phyloP scores from a whole-genome alignment of 192 early-diverging fungal genomes.

The Backusella westeae region DNA sequence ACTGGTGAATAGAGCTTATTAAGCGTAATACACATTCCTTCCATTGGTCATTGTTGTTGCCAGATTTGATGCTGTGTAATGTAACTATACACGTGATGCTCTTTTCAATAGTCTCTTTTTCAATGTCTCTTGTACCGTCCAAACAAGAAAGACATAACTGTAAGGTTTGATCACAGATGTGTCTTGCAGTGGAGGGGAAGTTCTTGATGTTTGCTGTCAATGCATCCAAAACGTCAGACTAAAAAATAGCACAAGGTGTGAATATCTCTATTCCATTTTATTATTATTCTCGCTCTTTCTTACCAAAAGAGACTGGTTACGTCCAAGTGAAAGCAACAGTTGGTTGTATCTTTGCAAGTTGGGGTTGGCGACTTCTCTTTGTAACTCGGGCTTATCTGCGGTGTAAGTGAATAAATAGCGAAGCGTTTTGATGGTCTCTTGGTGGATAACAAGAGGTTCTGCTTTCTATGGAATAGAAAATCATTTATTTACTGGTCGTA shows the following conservation, averaged over 20 bases:
- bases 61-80: slow-evolving; percentile 34
- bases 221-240: slow-evolving; percentile 43
- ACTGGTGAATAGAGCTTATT: slow-evolving; percentile 45
- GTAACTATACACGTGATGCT: slow-evolving; percentile 43
- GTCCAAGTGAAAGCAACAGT: slow-evolving; percentile 38
- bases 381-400: slow-evolving; percentile 46
- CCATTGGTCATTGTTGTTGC: slow-evolving; percentile 40
- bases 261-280: not conserved
- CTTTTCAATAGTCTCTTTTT: slow-evolving; percentile 26
- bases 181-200: slow-evolving; percentile 52
- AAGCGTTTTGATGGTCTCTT: slow-evolving; percentile 43
- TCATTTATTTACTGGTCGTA: too few species aligned
- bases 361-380: slow-evolving; percentile 52
- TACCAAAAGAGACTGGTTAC: slow-evolving; percentile 46
- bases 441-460: slow-evolving; percentile 37
- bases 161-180: slow-evolving; percentile 40
- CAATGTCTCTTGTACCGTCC: slow-evolving; percentile 43
- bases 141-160: slow-evolving; percentile 48
- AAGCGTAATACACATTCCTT: slow-evolving; percentile 35
- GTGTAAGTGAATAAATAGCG: slow-evolving; percentile 49
- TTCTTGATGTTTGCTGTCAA: slow-evolving; percentile 39
- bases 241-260: not conserved
- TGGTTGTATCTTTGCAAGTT: slow-evolving; percentile 51
- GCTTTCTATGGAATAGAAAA: slow-evolving; percentile 36
- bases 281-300: not conserved